Percentiles rank a stretch among this genome's conserved stretches.
These are phyloP conservation scores for Casaregolazyma suthepensis DNA, from an alignment of 1,139 yeast species.

Conservation along the genomic window DNA sequence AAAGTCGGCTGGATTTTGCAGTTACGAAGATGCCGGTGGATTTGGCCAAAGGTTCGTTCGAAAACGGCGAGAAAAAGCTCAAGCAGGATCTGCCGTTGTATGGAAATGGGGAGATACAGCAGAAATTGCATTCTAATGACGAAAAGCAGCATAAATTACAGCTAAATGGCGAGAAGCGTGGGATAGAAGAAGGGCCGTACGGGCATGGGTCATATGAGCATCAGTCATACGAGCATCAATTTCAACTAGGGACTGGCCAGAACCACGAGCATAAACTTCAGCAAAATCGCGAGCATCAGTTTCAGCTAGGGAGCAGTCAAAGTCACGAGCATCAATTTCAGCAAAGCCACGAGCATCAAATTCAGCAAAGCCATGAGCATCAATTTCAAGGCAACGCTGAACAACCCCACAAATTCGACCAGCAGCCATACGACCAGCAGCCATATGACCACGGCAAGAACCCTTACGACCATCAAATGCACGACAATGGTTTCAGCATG, in stretches of 20 bases:
- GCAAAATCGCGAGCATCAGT: too few species aligned
- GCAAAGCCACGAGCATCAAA: too few species aligned
- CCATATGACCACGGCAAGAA: not conserved
- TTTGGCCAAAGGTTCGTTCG: not conserved
- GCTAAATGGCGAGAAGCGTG: not conserved
- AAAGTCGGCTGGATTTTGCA: conserved; percentile 11
- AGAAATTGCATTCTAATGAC: not conserved
- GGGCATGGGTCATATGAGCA: too few species aligned
- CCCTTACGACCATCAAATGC: not conserved
- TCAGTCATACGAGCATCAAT: not conserved
- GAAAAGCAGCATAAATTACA: not conserved
- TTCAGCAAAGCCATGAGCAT: not conserved
- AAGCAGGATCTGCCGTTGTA: too few species aligned
- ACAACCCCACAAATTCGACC: not conserved
- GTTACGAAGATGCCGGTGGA: conserved; percentile 9
- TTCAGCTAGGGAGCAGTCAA: not conserved
- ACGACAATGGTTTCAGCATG: not conserved
- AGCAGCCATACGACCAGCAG: not conserved
- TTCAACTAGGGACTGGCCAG: not conserved
- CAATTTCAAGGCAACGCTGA: not conserved
- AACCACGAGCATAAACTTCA: not conserved
- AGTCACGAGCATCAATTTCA: not conserved
- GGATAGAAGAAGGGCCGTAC: not conserved
- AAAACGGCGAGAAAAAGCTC: too few species aligned
- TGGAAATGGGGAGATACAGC: not conserved